Conservation (phyloP, 2,329 filamentous ascomycete genomes). For the Venturia nashicola region DNA sequence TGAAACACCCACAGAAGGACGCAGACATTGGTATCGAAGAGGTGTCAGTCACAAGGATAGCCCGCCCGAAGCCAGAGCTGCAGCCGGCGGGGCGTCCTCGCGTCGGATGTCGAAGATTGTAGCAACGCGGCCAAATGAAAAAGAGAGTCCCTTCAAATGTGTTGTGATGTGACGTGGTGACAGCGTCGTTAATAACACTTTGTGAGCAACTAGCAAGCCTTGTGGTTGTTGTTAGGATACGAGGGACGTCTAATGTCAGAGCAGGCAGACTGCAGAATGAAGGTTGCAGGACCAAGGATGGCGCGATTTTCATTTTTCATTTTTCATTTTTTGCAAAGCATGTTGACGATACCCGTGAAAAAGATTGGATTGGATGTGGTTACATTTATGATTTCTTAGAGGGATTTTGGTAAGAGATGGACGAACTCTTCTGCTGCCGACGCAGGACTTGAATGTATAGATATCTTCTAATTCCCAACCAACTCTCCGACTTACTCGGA, state of each 20-base stretch:
- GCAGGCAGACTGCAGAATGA: not conserved
- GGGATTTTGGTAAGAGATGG: not conserved
- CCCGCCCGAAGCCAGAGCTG: not conserved
- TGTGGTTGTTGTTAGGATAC: not conserved
- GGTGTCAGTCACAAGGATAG: not conserved
- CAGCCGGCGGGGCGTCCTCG: not conserved
- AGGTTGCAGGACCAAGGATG: not conserved
- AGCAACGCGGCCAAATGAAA: not conserved
- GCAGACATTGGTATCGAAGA: not conserved
- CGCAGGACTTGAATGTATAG: not conserved
- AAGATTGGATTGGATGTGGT: not conserved
- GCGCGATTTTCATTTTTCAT: not conserved
- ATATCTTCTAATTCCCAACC: not conserved
- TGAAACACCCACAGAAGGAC: conserved; percentile 1
- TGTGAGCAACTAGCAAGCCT: not conserved
- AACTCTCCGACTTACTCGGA: not conserved
- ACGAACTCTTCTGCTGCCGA: not conserved
- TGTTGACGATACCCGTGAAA: not conserved
- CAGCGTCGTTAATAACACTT: not conserved
- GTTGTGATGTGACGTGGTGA: not conserved
- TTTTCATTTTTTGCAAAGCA: not conserved
- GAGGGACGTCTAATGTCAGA: not conserved
- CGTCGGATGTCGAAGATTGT: not conserved
- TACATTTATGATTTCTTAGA: not conserved
- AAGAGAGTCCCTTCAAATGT: not conserved